Base-by-base conservation (phyloP, 148 eudicot genomes). In the Silene latifolia region DNA sequence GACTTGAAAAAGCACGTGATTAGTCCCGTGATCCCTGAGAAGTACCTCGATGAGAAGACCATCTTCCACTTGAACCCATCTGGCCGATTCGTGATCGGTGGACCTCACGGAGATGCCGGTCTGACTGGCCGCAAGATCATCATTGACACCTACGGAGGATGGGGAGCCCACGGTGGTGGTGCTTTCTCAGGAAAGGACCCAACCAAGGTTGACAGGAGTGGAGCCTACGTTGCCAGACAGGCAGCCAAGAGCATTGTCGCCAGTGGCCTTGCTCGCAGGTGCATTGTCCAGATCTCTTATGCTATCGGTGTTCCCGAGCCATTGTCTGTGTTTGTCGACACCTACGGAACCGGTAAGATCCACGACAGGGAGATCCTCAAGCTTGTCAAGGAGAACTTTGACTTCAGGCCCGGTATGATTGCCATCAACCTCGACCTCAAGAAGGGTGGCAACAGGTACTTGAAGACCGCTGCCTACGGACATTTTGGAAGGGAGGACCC, bases 151-250 rank as follows among this genome's bases (percentile, higher is more conserved):
- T 84, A 84, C 29, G 87, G 87, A 20, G 87, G 87, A 32, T 84
- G 87, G 87, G 87, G 87, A 12, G 87, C 87, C 59, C 87, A 84
- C 67, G 87, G 87, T 69, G 87, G 87, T 51, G 87, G 87, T 76
- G 87, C 87, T n/a, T 84, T 84, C 82, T 84, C 87, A 1, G 87
- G 87, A 72, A 84, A 84, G 87, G 87, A 84, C 82, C 87, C 87
- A 24, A 78, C 87, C 64, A 84, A 84, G 84, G 87, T 84, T 11
- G 87, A 84, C 84, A 76, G 87, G 32, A 84, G 87, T 79, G 87
- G 87, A 8, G 87, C 87, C 14, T 84, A 84, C 64, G 54, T 84
- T 3, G 87, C 87, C 17, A 84, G 87, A 77, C 87, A 84, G 66
- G 87, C 87, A 6, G 87, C 87, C 69, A 84, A 84, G 87, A 84